A percentile compares a stretch with the other conserved stretches of the same genome.
These are phyloP conservation scores for Verruconis gallopava DNA, from an alignment of 2,329 filamentous ascomycete species.

Conservation along the genomic window DNA sequence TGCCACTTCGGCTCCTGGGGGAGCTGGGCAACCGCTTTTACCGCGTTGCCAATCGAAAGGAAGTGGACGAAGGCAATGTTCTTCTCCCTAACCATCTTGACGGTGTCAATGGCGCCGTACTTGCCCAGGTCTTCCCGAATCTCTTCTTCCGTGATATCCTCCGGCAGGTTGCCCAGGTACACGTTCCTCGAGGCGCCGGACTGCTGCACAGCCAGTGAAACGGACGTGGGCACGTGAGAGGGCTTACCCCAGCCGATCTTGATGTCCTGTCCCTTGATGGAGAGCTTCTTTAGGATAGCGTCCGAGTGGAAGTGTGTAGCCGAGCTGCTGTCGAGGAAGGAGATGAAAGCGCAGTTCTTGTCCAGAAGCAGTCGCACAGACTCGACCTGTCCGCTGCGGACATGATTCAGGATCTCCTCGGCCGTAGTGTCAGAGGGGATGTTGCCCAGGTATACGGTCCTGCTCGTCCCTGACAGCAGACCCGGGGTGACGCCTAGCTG, in stretches of 20 bases:
- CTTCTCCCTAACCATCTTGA: constrained; percentile 97
- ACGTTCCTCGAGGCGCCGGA: constrained; percentile 94
- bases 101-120: constrained; percentile 90
- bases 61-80: constrained; percentile 97
- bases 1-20: constrained; percentile 97
- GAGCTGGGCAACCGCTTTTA: constrained; percentile 93
- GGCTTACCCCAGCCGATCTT: constrained; percentile 99
- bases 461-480: constrained; percentile 77
- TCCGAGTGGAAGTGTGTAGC: constrained; percentile 99
- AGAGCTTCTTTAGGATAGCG: constrained; percentile 98
- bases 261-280: constrained; percentile 97
- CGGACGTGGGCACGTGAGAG: constrained; percentile 92
- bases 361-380: constrained; percentile 93
- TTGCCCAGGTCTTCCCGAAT: constrained; percentile 89
- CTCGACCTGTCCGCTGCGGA: constrained; percentile 95
- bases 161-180: constrained; percentile 84
- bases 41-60: constrained; percentile 90
- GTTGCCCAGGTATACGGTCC: constrained; percentile 94
- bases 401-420: constrained; percentile 92
- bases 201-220: constrained; percentile 94
- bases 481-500: constrained; percentile 66
- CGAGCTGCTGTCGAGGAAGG: constrained; percentile 92
- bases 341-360: constrained; percentile 99
- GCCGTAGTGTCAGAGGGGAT: constrained; percentile 96
- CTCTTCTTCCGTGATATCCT: constrained; percentile 84